Base-by-base conservation (phyloP, 73 alveolate genomes). In the Urostyla sp. region DNA sequence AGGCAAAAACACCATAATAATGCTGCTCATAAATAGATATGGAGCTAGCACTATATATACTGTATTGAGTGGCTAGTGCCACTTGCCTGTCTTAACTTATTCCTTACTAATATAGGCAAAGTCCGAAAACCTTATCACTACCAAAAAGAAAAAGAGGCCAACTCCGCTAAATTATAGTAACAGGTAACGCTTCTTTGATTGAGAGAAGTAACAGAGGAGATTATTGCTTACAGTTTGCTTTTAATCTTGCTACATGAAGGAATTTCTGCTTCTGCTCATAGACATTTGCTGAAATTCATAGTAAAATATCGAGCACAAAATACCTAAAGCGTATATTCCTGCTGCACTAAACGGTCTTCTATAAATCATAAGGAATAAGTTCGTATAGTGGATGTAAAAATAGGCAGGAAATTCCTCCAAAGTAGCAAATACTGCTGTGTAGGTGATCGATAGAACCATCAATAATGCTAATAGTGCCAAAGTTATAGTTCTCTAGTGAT, bases 281-380 rank as follows among this genome's bases (percentile, higher is more conserved):
- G 27, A 11, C 3, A 69, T 69, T 49, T 69, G 30, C 20, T 55
- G 4, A 46, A 46, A 69, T 37, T 69, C 83, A 49, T 46, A 69
- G 72, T 69, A 69, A 27, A 46, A 69, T 11, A 69, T 69, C 4
- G 72, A 48, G 36, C 44, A 34, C 0, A 69, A 20, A 2, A 69
- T 48, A 30, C 83, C 83, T 5, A 69, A 10, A 5, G 72, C 38
- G 31, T 36, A 69, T 27, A 46, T 46, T 8, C 83, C 83, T 10
- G 69, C 83, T 4, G 83, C 72, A 7, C 83, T 69, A 27, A 69
- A 69, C 15, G 83, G 83, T 45, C 72, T 24, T 24, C 83, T 45
- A 27, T n/a, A 69, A 4, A 69, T 18, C 54, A 46, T 0, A 49
- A 46, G 34, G 31, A 69, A 69, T 54, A 69, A 27, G 30, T 30